Percentiles rank a stretch among this genome's conserved stretches.
phyloP scores from a whole-genome alignment of 2,329 filamentous ascomycete species.

The Ophiostoma sp. region DNA sequence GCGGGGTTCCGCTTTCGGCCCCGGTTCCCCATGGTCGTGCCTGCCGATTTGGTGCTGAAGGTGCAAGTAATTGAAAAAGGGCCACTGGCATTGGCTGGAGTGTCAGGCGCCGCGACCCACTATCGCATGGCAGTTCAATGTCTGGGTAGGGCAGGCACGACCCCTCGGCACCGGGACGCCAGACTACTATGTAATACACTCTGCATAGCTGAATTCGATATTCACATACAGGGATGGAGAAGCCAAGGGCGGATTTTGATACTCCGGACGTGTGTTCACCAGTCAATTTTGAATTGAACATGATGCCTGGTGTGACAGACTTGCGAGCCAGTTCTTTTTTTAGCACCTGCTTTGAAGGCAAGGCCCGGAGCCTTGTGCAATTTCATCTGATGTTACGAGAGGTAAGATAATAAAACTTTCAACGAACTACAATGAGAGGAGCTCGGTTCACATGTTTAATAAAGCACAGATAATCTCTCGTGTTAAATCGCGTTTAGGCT shows the following conservation, averaged over 20 bases:
- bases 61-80: slow-evolving; percentile 20
- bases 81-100: slow-evolving; percentile 9
- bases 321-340: not conserved
- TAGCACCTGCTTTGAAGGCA: not conserved
- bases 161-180: not conserved
- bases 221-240: not conserved
- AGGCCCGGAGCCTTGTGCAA: slow-evolving; percentile 5
- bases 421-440: not conserved
- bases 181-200: not conserved
- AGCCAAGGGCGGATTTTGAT: not conserved
- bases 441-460: too few species aligned
- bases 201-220: not conserved
- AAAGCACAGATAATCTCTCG: too few species aligned
- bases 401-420: not conserved
- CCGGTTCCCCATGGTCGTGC: slow-evolving; percentile 12
- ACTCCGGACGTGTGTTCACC: not conserved
- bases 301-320: not conserved
- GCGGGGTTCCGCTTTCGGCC: slow-evolving; percentile 27
- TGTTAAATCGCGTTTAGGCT: not conserved
- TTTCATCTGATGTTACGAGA: not conserved
- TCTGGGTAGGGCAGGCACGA: not conserved
- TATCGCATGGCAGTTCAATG: not conserved
- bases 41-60: not conserved
- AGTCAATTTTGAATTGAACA: not conserved
- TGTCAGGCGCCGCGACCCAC: not conserved